Evolutionary conservation across 176 grass and related monocot genomes (phyloP), one percentile per base, ranked within the genome.

Genomic region (Microstegium vimineum): DNA sequence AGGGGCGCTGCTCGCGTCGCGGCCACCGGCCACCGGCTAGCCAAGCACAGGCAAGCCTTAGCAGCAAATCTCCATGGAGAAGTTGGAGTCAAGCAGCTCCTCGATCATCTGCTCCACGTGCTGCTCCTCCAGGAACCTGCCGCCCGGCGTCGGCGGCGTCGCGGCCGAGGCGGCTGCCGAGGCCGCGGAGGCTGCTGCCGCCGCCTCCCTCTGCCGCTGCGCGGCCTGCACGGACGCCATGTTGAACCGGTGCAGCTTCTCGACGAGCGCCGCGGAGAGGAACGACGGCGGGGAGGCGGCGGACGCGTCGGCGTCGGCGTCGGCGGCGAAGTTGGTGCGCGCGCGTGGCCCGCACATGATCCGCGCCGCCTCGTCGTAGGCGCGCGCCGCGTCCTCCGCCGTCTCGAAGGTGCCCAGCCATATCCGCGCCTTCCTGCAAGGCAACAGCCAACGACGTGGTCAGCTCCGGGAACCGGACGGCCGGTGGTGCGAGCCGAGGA

Each of bases 391-490:
- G 79, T 99, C 96, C 82, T 99, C 89, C 0, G 96, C 96, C 71
- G 96, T 95, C 85, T 99, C 93, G 86, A 99, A 99, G 17, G 96
- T 99, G 65, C 96, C 96, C 32, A 99, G 90, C 96, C 96, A 99
- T 79, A 99, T 99, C 74, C 96, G 70, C 8, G 89, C 90, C 89
- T 98, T 98, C 89, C 96, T 98, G 89, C 30, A 59, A 6, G 4
- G 6, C 0, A 71, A 7, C 10, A 68, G 2, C 2, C 45, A 37
- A 8, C 79, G 52, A 8, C 79, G 52, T 22, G 52, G 52, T 57
- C 52, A 57, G 22, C 52, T 57, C 52, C 13, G 62, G 1, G 36
- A 61, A 61, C 26, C 15, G 17, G 26, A 14, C 59, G 26, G 20
- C 25, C 25, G 75, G 49, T 17, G 49, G 8, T 2, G 20, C 20